These are phyloP conservation scores for Capniomyces stellatus DNA, from an alignment of 371 early-diverging fungal species.

Conservation along the genomic window DNA sequence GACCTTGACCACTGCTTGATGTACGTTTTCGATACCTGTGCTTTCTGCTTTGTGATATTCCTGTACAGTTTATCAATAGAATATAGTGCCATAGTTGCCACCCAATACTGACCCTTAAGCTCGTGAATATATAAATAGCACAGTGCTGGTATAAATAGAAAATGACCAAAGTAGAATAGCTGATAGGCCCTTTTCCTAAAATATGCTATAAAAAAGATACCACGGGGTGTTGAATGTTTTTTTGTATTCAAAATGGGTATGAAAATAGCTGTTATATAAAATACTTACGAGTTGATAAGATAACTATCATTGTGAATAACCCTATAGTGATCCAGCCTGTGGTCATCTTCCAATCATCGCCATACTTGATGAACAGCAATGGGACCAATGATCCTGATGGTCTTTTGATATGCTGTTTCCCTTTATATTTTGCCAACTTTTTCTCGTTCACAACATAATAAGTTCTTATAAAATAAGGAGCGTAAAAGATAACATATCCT, in stretches of 20 bases:
- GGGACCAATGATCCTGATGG: background rate
- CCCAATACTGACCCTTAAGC: slow-evolving; percentile 29
- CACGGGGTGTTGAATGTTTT: background rate
- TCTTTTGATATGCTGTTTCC: background rate
- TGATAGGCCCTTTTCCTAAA: slow-evolving; percentile 38
- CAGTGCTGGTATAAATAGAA: slow-evolving; percentile 36
- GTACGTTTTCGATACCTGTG: background rate
- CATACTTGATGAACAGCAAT: slow-evolving; percentile 10
- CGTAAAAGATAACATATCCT: background rate
- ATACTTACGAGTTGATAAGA: slow-evolving; percentile 4
- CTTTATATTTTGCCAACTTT: background rate
- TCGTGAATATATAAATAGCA: slow-evolving; percentile 36
- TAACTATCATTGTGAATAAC: slow-evolving; percentile 38
- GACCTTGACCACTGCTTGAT: background rate
- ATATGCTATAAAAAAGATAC: slow-evolving; percentile 11
- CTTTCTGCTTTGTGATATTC: background rate
- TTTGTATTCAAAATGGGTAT: slow-evolving; percentile 8
- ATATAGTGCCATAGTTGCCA: slow-evolving; percentile 33
- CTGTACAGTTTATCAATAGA: slow-evolving; percentile 32
- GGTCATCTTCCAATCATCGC: slow-evolving; percentile 28
- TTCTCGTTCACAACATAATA: background rate
- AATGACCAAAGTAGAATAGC: slow-evolving; percentile 56
- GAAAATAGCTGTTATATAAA: slow-evolving; percentile 6
- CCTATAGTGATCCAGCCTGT: slow-evolving; percentile 49
- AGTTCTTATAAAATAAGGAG: background rate